Base-by-base conservation (phyloP, 225 moss, liverwort and hornwort species). In the Pseudisothecium myosuroides region DNA sequence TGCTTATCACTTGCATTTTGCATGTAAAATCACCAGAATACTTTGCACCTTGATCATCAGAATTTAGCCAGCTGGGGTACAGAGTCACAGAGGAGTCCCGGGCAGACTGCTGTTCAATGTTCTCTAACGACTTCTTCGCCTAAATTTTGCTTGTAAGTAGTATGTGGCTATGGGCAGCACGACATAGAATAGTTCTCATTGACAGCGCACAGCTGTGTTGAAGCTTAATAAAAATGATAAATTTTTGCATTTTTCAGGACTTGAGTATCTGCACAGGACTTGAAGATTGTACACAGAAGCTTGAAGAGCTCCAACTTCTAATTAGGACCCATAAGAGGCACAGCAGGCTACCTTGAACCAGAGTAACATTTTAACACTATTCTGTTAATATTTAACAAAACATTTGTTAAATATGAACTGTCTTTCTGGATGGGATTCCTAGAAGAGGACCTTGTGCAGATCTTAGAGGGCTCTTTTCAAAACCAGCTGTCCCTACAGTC, bases 301-400 rank as follows among this genome's bases (percentile, higher is more conserved):
- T 89, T 96, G 86, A 95, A 93, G 91, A 95, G 94, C 92, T 93
- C 90, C 91, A 96, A 95, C 77, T 90, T 96, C 90, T 90, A 95
- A 81, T 90, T 96, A 29, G 94, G 94, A 82, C 88, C 91, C 66
- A 84, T 89, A 67, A 93, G 95, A 88, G 87, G 95, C 90, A 92
- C 95, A 75, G 95, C 94, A 82, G 96, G 96, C 83, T 95, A 96
- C 81, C 94, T 96, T 76, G 96, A 95, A 91, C 96, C 96, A 47
- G 95, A 96, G 95, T 96, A 94, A 90, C 85, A 85, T 63, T 67
- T 45, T 88, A 61, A 83, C 85, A 37, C 68, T 62, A 31, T 59
- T 75, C 82, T 88, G 63, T 50, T 45, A 37, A 41, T 80, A 68
- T 75, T 43, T 68, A 49, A 50, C 49, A 67, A 50, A 41, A 43